Conservation (phyloP, 169 alveolate genomes). For the Plasmodium vivax region DNA sequence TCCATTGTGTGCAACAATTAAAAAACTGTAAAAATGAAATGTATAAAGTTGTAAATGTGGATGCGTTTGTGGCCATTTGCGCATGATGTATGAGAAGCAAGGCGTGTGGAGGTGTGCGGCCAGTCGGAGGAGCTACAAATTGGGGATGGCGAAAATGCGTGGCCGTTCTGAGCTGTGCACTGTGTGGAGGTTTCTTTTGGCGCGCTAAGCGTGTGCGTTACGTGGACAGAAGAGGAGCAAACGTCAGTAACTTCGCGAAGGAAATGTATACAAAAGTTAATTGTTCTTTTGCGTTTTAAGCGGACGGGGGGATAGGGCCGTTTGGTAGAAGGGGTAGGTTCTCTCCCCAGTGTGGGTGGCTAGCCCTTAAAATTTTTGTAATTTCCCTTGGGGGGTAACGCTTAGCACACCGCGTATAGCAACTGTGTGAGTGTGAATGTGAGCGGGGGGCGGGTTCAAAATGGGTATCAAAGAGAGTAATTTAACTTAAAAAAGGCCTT, state of each 20-base stretch:
- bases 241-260: background rate
- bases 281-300: background rate
- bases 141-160: background rate
- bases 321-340: background rate
- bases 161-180: background rate
- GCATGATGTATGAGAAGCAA: too few species aligned
- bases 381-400: too few species aligned
- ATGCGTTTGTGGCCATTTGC: background rate
- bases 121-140: background rate
- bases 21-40: background rate
- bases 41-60: conserved; percentile 8
- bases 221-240: background rate
- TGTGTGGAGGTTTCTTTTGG: background rate
- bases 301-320: background rate
- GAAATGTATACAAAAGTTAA: background rate
- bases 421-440: too few species aligned
- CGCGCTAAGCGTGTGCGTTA: background rate
- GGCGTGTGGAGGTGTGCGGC: too few species aligned
- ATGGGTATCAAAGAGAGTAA: too few species aligned
- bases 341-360: too few species aligned
- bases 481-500: too few species aligned
- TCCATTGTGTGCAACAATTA: background rate
- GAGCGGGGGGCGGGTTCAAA: too few species aligned
- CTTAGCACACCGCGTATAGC: too few species aligned
- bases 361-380: too few species aligned